A percentile compares a stretch with the other conserved stretches of the same genome.
Evolutionary conservation across 106 monocot species (phyloP).

Genomic region (Xerophyta viscosa): DNA sequence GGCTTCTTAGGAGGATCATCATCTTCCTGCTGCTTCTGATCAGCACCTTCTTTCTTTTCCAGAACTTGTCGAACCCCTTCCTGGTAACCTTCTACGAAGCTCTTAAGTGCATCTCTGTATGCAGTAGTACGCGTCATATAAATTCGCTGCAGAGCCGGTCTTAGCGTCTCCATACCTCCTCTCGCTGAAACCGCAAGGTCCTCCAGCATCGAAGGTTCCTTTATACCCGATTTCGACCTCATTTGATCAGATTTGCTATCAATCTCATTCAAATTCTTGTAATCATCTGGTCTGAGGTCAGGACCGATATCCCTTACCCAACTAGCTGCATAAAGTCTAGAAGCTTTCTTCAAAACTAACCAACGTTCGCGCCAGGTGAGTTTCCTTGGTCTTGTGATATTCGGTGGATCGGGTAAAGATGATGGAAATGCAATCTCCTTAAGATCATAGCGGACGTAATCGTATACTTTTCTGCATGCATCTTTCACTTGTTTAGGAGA

Average conservation of each 20-base stretch:
- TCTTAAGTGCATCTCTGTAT: slow-evolving; percentile 10
- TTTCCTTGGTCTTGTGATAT: slow-evolving; percentile 38
- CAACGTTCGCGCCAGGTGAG: slow-evolving; percentile 49
- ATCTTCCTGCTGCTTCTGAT: slow-evolving; percentile 1
- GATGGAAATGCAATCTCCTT: slow-evolving; percentile 96
- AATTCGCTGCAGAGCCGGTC: slow-evolving; percentile 4
- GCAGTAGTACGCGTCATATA: slow-evolving; percentile 4
- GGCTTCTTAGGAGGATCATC: no score
- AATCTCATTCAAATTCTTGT: slow-evolving; percentile 14
- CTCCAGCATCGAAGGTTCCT: slow-evolving; percentile 27
- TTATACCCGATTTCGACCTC: slow-evolving; percentile 2
- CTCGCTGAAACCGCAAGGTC: slow-evolving; percentile 16
- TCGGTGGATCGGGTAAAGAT: slow-evolving; percentile 76
- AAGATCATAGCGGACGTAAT: slow-evolving; percentile 73
- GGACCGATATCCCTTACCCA: slow-evolving; percentile 65
- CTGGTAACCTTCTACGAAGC: slow-evolving; percentile 10
- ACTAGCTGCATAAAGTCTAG: slow-evolving; percentile 71
- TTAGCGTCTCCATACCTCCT: slow-evolving; percentile 12
- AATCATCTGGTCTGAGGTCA: slow-evolving; percentile 33
- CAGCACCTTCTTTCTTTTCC: slow-evolving; percentile 6
- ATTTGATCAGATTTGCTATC: slow-evolving; percentile 4
- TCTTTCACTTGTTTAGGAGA: slow-evolving; percentile 46
- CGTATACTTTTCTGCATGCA: slow-evolving; percentile 55
- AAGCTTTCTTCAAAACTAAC: slow-evolving; percentile 61
- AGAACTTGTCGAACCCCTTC: slow-evolving; percentile 9